Evolutionary conservation across 1,139 yeast genomes (phyloP).

Genomic region (Eremothecium gossypii): DNA sequence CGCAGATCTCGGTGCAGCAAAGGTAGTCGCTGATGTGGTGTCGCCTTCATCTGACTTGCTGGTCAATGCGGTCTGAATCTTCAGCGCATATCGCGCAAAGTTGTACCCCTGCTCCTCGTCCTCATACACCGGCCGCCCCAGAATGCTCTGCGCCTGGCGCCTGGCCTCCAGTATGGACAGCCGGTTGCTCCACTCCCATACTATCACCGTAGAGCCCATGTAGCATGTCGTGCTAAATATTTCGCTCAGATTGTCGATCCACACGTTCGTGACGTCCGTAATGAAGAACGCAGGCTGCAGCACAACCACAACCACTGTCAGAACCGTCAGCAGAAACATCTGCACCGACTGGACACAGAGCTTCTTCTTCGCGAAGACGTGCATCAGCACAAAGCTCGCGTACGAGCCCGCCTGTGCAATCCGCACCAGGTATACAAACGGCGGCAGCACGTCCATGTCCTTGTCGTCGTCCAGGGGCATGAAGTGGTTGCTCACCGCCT

Average conservation of each 20-base stretch:
- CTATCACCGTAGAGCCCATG: conserved; percentile 64
- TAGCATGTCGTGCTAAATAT: conserved; percentile 63
- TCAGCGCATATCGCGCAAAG: conserved; percentile 25
- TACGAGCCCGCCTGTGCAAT: conserved; percentile 68
- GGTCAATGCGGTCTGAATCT: conserved; percentile 19
- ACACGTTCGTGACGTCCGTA: conserved; percentile 65
- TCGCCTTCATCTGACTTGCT: conserved; percentile 2
- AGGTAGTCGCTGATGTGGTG: background rate
- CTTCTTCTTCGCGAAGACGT: conserved; percentile 45
- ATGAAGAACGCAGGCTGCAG: conserved; percentile 67
- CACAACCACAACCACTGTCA: conserved; percentile 52
- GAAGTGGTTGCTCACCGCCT: conserved; percentile 34
- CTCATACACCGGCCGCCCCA: conserved; percentile 72
- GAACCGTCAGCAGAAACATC: conserved; percentile 45
- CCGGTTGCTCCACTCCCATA: conserved; percentile 86
- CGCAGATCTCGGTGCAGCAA: background rate
- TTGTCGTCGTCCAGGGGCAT: conserved; percentile 30
- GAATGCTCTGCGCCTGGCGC: conserved; percentile 67
- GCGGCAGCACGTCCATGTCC: conserved; percentile 46
- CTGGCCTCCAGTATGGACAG: conserved; percentile 50
- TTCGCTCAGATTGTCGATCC: conserved; percentile 66
- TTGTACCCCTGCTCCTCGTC: conserved; percentile 34
- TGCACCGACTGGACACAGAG: conserved; percentile 43
- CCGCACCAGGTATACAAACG: conserved; percentile 68
- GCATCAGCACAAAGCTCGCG: conserved; percentile 56